Conservation (phyloP, 805 yeast genomes). For the Lipomyces mesembrius region DNA sequence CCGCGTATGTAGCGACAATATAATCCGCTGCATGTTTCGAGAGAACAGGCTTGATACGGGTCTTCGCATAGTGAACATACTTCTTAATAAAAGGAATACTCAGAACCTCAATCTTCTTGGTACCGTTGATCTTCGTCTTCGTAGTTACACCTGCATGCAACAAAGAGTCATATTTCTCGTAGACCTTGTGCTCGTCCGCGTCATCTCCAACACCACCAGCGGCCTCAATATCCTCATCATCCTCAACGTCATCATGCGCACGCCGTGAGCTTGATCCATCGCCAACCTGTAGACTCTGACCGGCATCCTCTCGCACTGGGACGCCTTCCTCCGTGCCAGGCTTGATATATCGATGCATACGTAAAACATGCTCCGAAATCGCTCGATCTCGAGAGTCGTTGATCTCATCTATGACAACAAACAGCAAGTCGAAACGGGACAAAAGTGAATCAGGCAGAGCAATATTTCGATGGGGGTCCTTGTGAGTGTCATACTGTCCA, state of each 20-base stretch:
- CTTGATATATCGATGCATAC: slow-evolving; percentile 89
- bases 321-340: slow-evolving; percentile 91
- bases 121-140: slow-evolving; percentile 44
- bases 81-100: slow-evolving; percentile 86
- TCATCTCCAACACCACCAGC: slow-evolving; percentile 56
- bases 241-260: slow-evolving; percentile 60
- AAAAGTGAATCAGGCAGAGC: slow-evolving; percentile 95
- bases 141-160: slow-evolving; percentile 76
- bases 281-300: slow-evolving; percentile 80
- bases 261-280: slow-evolving; percentile 52
- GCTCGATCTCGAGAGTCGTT: slow-evolving; percentile 81
- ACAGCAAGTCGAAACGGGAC: slow-evolving; percentile 94
- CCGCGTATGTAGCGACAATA: slow-evolving; percentile 79
- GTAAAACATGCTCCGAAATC: slow-evolving; percentile 90
- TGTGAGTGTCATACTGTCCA: slow-evolving; percentile 95
- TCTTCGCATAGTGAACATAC: slow-evolving; percentile 92
- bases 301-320: slow-evolving; percentile 76
- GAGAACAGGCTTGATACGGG: slow-evolving; percentile 78
- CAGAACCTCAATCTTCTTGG: slow-evolving; percentile 56
- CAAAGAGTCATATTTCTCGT: slow-evolving; percentile 79
- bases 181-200: slow-evolving; percentile 54
- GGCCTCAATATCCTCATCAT: slow-evolving; percentile 51
- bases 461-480: slow-evolving; percentile 94
- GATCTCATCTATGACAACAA: slow-evolving; percentile 95
- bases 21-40: slow-evolving; percentile 76